phyloP scores from a whole-genome alignment of 495 filamentous ascomycete genomes.

The Parachaetomium inaequale region DNA sequence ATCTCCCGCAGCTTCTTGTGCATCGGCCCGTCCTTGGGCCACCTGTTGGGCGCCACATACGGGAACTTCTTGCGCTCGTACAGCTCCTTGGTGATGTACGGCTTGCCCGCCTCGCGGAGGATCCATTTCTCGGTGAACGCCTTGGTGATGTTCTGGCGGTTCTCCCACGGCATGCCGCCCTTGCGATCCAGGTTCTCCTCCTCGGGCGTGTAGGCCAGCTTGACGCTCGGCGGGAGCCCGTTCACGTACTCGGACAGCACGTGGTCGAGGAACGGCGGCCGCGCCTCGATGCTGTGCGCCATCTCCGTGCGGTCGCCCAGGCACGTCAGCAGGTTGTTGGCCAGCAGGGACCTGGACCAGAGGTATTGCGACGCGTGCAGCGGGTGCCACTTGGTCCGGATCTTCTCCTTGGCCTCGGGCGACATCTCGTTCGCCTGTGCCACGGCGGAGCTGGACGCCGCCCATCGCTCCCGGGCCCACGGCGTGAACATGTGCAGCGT shows the following conservation, averaged over 20 bases:
- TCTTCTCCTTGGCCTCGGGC: conserved; percentile 24
- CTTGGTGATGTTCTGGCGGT: not conserved
- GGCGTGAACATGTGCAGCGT: conserved; percentile 5
- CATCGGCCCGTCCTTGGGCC: conserved; percentile 34
- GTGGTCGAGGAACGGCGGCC: conserved; percentile 53
- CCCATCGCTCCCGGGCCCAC: conserved; percentile 17
- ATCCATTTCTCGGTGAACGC: conserved; percentile 47
- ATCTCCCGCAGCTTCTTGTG: conserved; percentile 33
- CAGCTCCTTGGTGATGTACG: conserved; percentile 50
- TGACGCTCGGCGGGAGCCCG: conserved; percentile 45
- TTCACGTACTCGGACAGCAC: conserved; percentile 49
- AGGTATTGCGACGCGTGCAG: conserved; percentile 48
- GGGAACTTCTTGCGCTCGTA: conserved; percentile 47
- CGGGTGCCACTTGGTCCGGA: conserved; percentile 48
- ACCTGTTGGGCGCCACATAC: conserved; percentile 36
- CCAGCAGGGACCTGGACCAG: conserved; percentile 38
- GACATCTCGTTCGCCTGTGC: conserved; percentile 2
- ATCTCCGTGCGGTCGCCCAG: conserved; percentile 52
- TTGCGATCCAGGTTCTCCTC: not conserved
- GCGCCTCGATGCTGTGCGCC: conserved; percentile 46
- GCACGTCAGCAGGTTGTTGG: conserved; percentile 44
- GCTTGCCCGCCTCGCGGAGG: conserved; percentile 46
- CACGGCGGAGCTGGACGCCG: not conserved
- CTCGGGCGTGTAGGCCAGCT: conserved; percentile 38
- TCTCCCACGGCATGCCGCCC: not conserved